Evolutionary conservation across 2,329 filamentous ascomycete species (phyloP).

Genomic region (Chalaropsis ovoidea): DNA sequence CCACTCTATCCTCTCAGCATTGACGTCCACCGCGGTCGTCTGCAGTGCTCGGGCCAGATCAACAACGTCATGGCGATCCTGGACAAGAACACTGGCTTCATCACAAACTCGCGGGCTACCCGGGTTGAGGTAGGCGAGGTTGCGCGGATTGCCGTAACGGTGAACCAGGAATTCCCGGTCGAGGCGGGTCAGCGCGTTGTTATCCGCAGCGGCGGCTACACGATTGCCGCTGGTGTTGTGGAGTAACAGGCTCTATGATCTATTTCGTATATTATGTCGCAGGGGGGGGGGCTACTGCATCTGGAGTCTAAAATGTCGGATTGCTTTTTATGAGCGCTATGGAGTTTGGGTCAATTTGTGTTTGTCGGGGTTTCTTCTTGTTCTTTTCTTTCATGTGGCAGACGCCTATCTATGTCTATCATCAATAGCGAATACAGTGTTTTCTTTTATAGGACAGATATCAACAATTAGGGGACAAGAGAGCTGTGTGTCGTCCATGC

Average conservation of each 20-base stretch:
- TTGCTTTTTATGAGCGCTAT: neutral
- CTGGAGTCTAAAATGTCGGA: neutral
- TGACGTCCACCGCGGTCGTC: slow-evolving; percentile 75
- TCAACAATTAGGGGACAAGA: too few species aligned
- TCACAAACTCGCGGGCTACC: slow-evolving; percentile 72
- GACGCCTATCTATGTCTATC: too few species aligned
- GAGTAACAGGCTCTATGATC: slow-evolving; percentile 42
- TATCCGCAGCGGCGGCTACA: slow-evolving; percentile 67
- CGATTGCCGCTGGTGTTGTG: slow-evolving; percentile 76
- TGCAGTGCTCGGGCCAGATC: slow-evolving; percentile 70
- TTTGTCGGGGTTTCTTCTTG: neutral
- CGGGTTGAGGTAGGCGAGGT: slow-evolving; percentile 71
- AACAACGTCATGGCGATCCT: slow-evolving; percentile 60
- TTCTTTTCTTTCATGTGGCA: neutral
- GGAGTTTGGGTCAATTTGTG: slow-evolving; percentile 1
- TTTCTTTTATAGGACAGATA: too few species aligned
- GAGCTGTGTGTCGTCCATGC: too few species aligned
- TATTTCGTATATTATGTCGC: neutral
- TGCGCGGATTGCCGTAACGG: slow-evolving; percentile 64
- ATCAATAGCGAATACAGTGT: too few species aligned
- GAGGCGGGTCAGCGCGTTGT: slow-evolving; percentile 74
- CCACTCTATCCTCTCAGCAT: slow-evolving; percentile 79
- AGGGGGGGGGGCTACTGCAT: neutral
- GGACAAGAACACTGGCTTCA: slow-evolving; percentile 67
- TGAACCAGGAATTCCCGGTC: slow-evolving; percentile 64